phyloP scores from a whole-genome alignment of 83 land plant genomes.

The Picea abies region DNA sequence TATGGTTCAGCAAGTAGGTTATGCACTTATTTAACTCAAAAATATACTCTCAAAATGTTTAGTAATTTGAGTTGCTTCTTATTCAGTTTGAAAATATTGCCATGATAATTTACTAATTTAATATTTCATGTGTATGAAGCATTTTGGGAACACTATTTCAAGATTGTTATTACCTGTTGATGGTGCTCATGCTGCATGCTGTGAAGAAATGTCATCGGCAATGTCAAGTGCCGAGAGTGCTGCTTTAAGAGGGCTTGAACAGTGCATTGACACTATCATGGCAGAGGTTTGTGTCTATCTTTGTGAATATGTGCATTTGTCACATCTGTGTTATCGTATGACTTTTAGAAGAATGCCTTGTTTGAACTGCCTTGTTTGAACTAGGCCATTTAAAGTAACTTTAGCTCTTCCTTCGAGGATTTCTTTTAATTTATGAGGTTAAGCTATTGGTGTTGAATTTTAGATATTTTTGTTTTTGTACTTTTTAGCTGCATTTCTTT shows the following conservation, averaged over 20 bases:
- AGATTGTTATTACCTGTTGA: constrained; percentile 91
- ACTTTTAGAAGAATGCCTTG: not conserved
- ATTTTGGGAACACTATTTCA: constrained; percentile 14
- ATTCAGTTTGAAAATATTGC: constrained; percentile 14
- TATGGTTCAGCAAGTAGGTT: constrained; percentile 27
- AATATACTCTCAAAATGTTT: not conserved
- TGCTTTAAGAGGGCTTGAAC: constrained; percentile 92
- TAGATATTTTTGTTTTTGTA: not conserved
- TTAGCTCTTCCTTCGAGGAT: not conserved
- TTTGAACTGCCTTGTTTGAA: too few relatives aligned
- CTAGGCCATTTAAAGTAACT: not conserved
- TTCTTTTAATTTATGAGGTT: not conserved
- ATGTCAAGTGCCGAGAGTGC: constrained; percentile 89
- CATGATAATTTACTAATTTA: too few relatives aligned
- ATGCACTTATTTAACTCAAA: not conserved
- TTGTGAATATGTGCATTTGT: not conserved
- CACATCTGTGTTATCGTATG: not conserved
- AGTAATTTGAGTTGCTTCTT: not conserved
- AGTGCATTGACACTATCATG: constrained; percentile 94
- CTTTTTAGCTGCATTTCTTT: not conserved
- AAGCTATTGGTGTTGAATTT: not conserved
- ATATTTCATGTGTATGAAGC: constrained; percentile 39
- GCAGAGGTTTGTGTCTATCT: constrained; percentile 80
- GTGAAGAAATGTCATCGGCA: constrained; percentile 94
- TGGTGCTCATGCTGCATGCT: constrained; percentile 97